These are phyloP conservation scores for Barnettozyma sp. DNA, from an alignment of 805 yeast genomes.

Conservation along the genomic window DNA sequence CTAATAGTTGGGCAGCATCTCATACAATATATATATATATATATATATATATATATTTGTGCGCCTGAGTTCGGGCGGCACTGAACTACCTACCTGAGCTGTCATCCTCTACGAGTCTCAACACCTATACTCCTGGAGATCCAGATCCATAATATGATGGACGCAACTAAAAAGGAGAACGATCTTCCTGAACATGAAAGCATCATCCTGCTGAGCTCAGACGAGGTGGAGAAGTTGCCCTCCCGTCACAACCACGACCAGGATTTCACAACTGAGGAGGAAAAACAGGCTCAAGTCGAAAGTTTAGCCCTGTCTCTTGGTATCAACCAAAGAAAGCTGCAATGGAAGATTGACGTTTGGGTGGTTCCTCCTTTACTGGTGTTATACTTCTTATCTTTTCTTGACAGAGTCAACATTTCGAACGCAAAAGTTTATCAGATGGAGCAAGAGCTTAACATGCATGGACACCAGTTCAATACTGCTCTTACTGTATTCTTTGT, in stretches of 20 bases:
- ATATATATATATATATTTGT: no score
- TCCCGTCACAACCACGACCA: conserved; percentile 2
- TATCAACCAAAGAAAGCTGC: conserved; percentile 47
- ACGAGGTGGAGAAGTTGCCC: conserved; percentile 1
- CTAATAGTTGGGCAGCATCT: no score
- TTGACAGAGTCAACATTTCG: conserved; percentile 78
- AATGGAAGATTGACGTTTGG: conserved; percentile 60
- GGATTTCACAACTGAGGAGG: conserved; percentile 18
- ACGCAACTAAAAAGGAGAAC: no score
- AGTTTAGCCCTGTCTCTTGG: conserved; percentile 38
- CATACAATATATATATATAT: no score
- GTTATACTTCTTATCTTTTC: conserved; percentile 66
- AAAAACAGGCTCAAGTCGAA: conserved; percentile 20
- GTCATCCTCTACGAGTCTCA: no score
- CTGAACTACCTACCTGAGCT: no score
- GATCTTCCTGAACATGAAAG: background rate
- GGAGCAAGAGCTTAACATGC: conserved; percentile 44
- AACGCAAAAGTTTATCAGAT: conserved; percentile 75
- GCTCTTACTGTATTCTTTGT: conserved; percentile 42
- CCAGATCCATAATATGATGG: no score
- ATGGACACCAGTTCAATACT: conserved; percentile 36
- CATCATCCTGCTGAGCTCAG: background rate
- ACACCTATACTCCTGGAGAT: no score
- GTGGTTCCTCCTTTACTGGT: conserved; percentile 74
- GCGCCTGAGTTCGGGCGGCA: no score